Percentiles rank a stretch among this genome's conserved stretches.
These are phyloP conservation scores for Kodamaea nitidulidarum DNA, from an alignment of 805 yeast species.

Conservation along the genomic window DNA sequence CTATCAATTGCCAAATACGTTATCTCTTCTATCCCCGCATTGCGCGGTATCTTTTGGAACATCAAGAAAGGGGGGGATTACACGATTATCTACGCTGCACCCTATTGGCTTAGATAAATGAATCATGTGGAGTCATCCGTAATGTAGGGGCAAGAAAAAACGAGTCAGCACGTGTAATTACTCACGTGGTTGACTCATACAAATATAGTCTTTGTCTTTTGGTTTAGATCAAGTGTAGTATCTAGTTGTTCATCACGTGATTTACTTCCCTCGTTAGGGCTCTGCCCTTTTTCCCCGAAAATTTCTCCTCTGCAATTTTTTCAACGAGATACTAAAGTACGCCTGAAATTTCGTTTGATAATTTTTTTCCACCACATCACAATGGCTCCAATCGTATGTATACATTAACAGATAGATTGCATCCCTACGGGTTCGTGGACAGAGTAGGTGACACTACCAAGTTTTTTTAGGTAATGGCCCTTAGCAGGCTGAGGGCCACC, in stretches of 20 bases:
- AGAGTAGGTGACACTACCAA: background rate
- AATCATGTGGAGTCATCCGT: conserved; percentile 3
- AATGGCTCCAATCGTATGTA: conserved; percentile 95
- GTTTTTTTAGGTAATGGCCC: background rate
- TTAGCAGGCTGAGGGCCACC: conserved; percentile 1
- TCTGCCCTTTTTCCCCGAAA: background rate
- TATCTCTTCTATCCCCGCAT: too few species aligned
- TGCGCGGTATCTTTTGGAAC: too few species aligned
- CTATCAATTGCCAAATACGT: too few species aligned
- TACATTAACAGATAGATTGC: conserved; percentile 22
- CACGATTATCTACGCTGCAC: background rate
- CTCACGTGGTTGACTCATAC: too few species aligned
- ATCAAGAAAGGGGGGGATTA: too few species aligned
- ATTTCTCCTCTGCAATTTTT: background rate
- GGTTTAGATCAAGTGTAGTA: too few species aligned
- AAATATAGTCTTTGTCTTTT: too few species aligned
- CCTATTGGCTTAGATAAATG: background rate
- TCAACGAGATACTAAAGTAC: background rate
- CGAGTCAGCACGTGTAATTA: conserved; percentile 4
- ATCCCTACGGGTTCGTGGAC: conserved; percentile 32
- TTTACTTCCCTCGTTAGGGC: background rate
- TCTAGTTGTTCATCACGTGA: too few species aligned
- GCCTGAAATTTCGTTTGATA: background rate
- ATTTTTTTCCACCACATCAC: conserved; percentile 8
- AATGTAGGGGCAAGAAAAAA: background rate